Percentiles rank a stretch among this genome's conserved stretches.
Conservation (phyloP, 1,284 basidiomycete species). For the Tranzscheliella williamsii region DNA sequence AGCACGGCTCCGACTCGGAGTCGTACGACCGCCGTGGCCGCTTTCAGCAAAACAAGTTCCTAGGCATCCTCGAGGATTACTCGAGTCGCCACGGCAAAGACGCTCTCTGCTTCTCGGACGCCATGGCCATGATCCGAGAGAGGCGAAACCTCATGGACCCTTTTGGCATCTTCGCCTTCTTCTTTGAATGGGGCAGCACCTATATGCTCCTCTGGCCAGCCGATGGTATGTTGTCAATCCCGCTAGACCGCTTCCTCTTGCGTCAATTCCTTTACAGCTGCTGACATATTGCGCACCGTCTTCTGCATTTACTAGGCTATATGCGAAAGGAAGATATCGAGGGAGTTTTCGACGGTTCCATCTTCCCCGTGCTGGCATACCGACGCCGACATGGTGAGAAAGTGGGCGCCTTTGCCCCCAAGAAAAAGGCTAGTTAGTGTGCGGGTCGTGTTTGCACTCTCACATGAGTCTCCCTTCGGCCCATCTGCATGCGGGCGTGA, state of each 20-base stretch:
- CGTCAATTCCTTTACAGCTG: no score
- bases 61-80: constrained; percentile 37
- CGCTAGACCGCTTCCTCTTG: no score
- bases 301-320: no score
- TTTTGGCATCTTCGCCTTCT: constrained; percentile 43
- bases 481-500: no score
- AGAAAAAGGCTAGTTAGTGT: no score
- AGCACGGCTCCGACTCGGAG: constrained; percentile 66
- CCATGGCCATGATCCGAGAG: constrained; percentile 33
- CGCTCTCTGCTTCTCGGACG: constrained; percentile 36
- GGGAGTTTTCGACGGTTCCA: constrained; percentile 42
- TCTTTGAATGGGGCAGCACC: constrained; percentile 44
- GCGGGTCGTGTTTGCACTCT: no score
- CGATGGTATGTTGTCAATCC: constrained; percentile 44
- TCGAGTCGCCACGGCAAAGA: constrained; percentile 36
- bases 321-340: constrained; percentile 48
- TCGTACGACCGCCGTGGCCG: constrained; percentile 61
- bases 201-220: constrained; percentile 46
- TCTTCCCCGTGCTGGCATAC: constrained; percentile 42
- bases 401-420: constrained; percentile 23
- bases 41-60: constrained; percentile 29
- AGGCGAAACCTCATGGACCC: constrained; percentile 39
- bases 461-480: no score
- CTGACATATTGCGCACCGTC: no score
- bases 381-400: constrained; percentile 24